These are phyloP conservation scores for Asterionellopsis glacialis DNA, from an alignment of 108 stramenopile genomes.

Conservation along the genomic window DNA sequence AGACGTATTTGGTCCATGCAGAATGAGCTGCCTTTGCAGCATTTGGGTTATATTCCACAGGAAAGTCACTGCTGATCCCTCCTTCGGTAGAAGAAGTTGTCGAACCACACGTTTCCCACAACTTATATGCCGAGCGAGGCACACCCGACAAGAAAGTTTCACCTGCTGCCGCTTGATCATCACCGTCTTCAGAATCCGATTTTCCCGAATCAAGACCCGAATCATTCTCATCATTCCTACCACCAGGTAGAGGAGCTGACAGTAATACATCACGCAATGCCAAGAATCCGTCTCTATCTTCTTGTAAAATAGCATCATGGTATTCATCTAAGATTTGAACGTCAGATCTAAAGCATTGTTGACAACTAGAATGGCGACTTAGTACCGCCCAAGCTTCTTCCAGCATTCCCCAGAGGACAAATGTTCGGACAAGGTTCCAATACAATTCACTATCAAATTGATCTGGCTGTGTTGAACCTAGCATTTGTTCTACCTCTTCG, in stretches of 20 bases:
- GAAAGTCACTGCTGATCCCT: constrained; percentile 19
- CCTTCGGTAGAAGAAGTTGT: background rate
- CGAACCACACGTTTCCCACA: constrained; percentile 57
- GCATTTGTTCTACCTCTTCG: constrained; percentile 21
- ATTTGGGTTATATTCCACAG: constrained; percentile 38
- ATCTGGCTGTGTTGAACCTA: constrained; percentile 58
- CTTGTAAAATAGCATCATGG: background rate
- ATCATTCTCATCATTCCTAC: constrained; percentile 53
- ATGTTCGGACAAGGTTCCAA: constrained; percentile 45
- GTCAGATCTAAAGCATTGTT: constrained; percentile 15
- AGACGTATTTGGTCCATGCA: constrained; percentile 47
- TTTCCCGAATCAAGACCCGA: constrained; percentile 17
- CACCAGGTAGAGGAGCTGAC: constrained; percentile 75
- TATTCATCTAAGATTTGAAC: background rate
- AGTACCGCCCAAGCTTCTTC: constrained; percentile 66
- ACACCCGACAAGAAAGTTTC: constrained; percentile 11
- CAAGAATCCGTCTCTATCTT: constrained; percentile 56
- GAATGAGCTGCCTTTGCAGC: constrained; percentile 39
- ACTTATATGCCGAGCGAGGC: constrained; percentile 33
- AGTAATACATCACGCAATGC: constrained; percentile 49
- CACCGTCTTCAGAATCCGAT: constrained; percentile 22
- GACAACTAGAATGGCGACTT: constrained; percentile 54
- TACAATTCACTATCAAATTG: constrained; percentile 31
- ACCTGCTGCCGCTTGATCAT: constrained; percentile 3
- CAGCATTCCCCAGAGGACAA: constrained; percentile 50